Conservation (phyloP, 805 yeast genomes). For the Dipodascus albidus region DNA sequence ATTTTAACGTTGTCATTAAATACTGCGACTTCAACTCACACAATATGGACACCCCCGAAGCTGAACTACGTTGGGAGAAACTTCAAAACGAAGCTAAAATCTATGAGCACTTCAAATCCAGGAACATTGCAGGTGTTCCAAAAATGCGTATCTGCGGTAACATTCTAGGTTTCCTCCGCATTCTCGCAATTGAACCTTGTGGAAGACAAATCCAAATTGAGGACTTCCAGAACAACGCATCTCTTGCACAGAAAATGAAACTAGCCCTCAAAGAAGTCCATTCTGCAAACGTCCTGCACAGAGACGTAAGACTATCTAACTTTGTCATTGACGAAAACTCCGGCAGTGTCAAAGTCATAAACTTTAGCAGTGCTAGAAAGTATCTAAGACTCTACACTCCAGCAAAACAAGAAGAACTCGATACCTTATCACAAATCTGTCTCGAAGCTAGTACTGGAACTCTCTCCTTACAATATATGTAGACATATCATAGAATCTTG, state of each 20-base stretch:
- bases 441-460: background rate
- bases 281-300: slow-evolving; percentile 12
- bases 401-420: slow-evolving; percentile 13
- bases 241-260: slow-evolving; percentile 8
- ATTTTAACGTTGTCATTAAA: slow-evolving; percentile 7
- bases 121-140: slow-evolving; percentile 10
- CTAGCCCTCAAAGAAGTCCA: slow-evolving; percentile 12
- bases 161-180: slow-evolving; percentile 12
- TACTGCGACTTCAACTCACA: slow-evolving; percentile 7
- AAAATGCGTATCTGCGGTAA: slow-evolving; percentile 13
- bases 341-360: slow-evolving; percentile 11
- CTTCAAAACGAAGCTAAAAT: slow-evolving; percentile 15
- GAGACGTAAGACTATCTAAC: slow-evolving; percentile 10
- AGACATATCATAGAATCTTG: no score
- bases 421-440: slow-evolving; percentile 3
- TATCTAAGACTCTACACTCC: slow-evolving; percentile 13
- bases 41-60: background rate
- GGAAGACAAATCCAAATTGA: slow-evolving; percentile 11
- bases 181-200: slow-evolving; percentile 15
- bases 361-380: slow-evolving; percentile 14
- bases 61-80: background rate
- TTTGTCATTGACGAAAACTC: slow-evolving; percentile 12
- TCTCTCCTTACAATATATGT: background rate
- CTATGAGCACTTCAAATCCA: slow-evolving; percentile 13
- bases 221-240: slow-evolving; percentile 10